phyloP scores from a whole-genome alignment of 192 early-diverging fungal genomes.

The Backusella circina region DNA sequence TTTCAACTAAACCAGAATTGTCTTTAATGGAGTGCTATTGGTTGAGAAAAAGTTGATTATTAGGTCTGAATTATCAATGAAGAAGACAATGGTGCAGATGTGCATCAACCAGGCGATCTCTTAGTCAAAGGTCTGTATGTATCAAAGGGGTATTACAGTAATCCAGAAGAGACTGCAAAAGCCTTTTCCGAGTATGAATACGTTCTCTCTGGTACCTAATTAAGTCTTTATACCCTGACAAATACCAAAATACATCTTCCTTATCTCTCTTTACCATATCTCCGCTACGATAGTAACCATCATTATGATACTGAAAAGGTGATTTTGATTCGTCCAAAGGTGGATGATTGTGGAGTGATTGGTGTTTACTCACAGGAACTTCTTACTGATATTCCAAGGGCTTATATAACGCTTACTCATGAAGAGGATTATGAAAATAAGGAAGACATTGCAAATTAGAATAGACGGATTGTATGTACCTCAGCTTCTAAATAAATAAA shows the following conservation, averaged over 20 bases:
- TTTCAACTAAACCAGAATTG: background rate
- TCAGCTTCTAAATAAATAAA: too few relatives aligned
- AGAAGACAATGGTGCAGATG: background rate
- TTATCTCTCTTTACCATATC: too few relatives aligned
- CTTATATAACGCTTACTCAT: background rate
- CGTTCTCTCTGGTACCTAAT: slow-evolving; percentile 83
- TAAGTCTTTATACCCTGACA: too few relatives aligned
- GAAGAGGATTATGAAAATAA: background rate
- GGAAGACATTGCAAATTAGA: too few relatives aligned
- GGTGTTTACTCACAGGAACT: background rate
- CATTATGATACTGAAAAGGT: slow-evolving; percentile 78
- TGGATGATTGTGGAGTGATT: slow-evolving; percentile 42
- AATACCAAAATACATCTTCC: too few relatives aligned
- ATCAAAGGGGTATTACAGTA: slow-evolving; percentile 70
- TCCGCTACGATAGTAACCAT: slow-evolving; percentile 83
- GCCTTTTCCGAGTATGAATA: slow-evolving; percentile 60
- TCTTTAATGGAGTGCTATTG: background rate
- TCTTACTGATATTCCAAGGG: background rate
- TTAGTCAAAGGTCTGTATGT: slow-evolving; percentile 78
- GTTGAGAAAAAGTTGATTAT: background rate
- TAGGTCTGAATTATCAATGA: background rate
- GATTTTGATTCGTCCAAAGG: slow-evolving; percentile 59
- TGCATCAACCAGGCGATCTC: slow-evolving; percentile 64
- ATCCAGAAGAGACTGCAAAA: slow-evolving; percentile 56
- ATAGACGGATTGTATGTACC: too few relatives aligned